Conservation (phyloP, 768 basidiomycete genomes). For the Amanita exitialis region DNA sequence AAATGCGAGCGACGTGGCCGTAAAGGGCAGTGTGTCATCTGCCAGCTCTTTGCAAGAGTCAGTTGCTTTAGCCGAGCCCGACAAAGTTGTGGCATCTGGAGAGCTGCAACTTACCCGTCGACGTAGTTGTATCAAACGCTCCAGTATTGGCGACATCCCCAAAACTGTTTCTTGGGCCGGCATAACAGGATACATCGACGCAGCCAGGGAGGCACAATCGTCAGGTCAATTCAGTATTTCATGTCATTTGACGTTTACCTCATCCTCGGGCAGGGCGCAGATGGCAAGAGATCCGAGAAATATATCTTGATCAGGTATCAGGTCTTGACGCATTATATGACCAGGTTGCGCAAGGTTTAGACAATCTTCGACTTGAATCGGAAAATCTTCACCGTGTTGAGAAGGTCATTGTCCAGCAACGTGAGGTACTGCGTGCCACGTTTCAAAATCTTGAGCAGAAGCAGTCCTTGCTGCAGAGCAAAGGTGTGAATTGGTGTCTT, state of each 20-base stretch:
- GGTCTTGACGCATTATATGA: constrained; percentile 47
- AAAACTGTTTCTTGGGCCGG: constrained; percentile 76
- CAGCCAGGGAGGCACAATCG: constrained; percentile 27
- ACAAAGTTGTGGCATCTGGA: background rate
- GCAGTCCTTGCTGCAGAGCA: constrained; percentile 29
- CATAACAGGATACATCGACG: constrained; percentile 39
- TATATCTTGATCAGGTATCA: constrained; percentile 53
- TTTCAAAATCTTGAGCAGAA: constrained; percentile 34
- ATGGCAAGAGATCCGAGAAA: constrained; percentile 46
- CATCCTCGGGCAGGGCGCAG: constrained; percentile 35
- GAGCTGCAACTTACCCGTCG: constrained; percentile 30
- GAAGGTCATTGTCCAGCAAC: constrained; percentile 29
- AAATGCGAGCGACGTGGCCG: background rate
- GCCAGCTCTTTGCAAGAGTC: constrained; percentile 5
- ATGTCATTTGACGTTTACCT: background rate
- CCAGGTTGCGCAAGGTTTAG: constrained; percentile 37
- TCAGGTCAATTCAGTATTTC: constrained; percentile 19
- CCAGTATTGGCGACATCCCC: constrained; percentile 40
- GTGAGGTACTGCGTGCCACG: constrained; percentile 25
- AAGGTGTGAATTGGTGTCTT: constrained; percentile 22
- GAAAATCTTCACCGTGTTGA: constrained; percentile 33
- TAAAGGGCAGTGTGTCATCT: background rate
- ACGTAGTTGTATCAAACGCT: constrained; percentile 58
- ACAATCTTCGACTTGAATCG: constrained; percentile 31
- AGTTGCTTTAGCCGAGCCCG: background rate